These are phyloP conservation scores for Aspergillus sp. DNA, from an alignment of 2,329 filamentous ascomycete species.

Conservation along the genomic window DNA sequence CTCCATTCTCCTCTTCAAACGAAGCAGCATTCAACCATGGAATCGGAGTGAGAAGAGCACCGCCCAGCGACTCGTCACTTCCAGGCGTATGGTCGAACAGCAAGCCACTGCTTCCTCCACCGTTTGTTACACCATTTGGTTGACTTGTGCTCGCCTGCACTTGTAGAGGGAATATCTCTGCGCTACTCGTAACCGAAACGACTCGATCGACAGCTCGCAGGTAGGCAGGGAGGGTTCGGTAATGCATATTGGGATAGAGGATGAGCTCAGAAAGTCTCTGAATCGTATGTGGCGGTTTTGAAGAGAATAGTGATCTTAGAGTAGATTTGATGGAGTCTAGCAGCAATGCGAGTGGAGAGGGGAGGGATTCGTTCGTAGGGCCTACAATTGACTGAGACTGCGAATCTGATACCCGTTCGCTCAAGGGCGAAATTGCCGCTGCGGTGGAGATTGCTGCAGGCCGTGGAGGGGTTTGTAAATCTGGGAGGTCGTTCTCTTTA, in stretches of 20 bases:
- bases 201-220: constrained; percentile 87
- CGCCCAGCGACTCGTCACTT: constrained; percentile 82
- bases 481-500: constrained; percentile 31
- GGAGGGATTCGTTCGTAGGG: constrained; percentile 48
- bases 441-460: constrained; percentile 33
- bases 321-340: constrained; percentile 54
- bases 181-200: constrained; percentile 77
- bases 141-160: constrained; percentile 16
- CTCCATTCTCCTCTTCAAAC: constrained; percentile 18
- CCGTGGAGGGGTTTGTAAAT: constrained; percentile 23
- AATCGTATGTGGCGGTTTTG: constrained; percentile 80
- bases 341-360: constrained; percentile 57
- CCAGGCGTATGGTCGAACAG: constrained; percentile 48
- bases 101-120: constrained; percentile 28
- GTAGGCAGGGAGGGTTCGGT: constrained; percentile 74
- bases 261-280: constrained; percentile 87
- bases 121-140: constrained; percentile 51
- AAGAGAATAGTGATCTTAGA: constrained; percentile 60
- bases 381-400: constrained; percentile 37
- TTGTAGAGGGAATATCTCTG: constrained; percentile 72
- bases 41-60: constrained; percentile 86
- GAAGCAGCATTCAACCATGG: constrained; percentile 62
- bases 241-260: constrained; percentile 67
- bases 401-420: constrained; percentile 38
- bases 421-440: constrained; percentile 31